These are phyloP conservation scores for Trichoderma atrobrunneum DNA, from an alignment of 2,329 filamentous ascomycete genomes.

Conservation along the genomic window DNA sequence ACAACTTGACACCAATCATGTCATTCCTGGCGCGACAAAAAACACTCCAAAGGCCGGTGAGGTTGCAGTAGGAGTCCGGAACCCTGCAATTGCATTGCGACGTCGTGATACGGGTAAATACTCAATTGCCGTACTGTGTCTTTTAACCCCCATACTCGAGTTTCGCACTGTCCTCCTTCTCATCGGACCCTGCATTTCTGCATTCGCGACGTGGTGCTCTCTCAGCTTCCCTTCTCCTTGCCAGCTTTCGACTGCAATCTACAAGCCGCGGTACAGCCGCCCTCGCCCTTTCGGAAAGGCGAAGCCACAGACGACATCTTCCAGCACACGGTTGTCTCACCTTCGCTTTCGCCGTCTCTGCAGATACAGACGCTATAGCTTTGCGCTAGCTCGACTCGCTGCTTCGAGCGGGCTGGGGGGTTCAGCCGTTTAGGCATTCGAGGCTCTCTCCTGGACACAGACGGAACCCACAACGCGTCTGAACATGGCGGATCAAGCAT, in stretches of 20 bases:
- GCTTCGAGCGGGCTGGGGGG: background rate
- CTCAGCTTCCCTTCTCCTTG: background rate
- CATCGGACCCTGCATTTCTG: background rate
- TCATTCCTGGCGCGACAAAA: background rate
- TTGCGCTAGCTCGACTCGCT: conserved; percentile 6
- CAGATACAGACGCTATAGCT: conserved; percentile 3
- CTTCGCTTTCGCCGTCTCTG: background rate
- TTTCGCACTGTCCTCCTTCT: background rate
- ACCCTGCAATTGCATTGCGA: background rate
- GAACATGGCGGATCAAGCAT: conserved; percentile 9
- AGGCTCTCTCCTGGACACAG: background rate
- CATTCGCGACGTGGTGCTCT: background rate
- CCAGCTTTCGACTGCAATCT: background rate
- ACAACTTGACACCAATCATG: background rate
- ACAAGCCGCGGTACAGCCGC: background rate
- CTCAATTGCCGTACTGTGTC: background rate
- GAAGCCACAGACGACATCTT: background rate
- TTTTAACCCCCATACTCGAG: background rate
- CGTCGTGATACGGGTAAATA: background rate
- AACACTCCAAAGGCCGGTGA: background rate
- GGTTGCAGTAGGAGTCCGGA: background rate
- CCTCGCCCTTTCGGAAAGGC: background rate
- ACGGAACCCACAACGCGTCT: background rate
- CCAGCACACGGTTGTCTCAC: background rate
- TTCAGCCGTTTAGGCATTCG: conserved; percentile 12